Conservation (phyloP, 768 basidiomycete species). For the Suillus clintonianus region DNA sequence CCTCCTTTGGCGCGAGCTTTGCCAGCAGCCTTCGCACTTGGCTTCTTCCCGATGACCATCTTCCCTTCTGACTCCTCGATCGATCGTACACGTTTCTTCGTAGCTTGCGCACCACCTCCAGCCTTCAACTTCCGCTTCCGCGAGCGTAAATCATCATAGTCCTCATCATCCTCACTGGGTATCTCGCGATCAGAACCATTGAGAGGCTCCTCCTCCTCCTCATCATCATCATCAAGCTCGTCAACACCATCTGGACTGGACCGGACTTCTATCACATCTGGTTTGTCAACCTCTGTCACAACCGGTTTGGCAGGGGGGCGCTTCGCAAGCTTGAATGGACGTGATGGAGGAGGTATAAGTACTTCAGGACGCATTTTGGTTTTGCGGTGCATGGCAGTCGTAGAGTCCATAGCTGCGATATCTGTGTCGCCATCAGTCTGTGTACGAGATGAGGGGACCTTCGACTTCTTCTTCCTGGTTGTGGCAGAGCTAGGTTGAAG, state of each 20-base stretch:
- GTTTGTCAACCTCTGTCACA: too few species aligned
- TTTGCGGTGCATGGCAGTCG: background rate
- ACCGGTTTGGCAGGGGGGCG: background rate
- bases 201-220: too few species aligned
- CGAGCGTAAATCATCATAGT: background rate
- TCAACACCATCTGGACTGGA: background rate
- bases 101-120: background rate
- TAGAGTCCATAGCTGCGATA: background rate
- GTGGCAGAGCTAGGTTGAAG: background rate
- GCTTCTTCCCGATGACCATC: background rate
- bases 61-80: background rate
- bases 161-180: background rate
- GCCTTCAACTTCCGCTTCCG: background rate
- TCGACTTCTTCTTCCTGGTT: background rate
- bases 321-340: background rate
- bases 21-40: background rate
- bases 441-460: background rate
- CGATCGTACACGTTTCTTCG: background rate
- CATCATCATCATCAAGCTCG: too few species aligned
- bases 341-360: background rate
- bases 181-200: background rate
- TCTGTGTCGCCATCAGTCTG: too few species aligned
- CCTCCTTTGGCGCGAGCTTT: background rate
- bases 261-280: background rate
- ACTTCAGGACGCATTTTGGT: background rate